Percentiles rank a stretch among this genome's conserved stretches.
These are phyloP conservation scores for Mycosarcoma mackinlayi DNA, from an alignment of 1,284 basidiomycete genomes.

Conservation along the genomic window DNA sequence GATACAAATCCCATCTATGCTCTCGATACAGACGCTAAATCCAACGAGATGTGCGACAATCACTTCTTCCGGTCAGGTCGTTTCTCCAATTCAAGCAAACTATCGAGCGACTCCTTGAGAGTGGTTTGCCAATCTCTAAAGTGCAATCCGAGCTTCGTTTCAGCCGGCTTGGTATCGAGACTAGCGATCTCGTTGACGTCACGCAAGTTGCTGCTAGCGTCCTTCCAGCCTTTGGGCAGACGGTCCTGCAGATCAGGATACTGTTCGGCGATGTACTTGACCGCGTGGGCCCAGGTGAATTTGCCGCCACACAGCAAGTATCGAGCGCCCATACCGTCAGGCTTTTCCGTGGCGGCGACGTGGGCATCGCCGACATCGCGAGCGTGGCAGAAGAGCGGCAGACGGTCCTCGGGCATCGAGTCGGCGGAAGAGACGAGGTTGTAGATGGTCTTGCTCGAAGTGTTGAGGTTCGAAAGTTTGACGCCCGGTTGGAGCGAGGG, in stretches of 20 bases:
- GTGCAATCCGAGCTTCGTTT: constrained; percentile 37
- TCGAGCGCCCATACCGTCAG: constrained; percentile 45
- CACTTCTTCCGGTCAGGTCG: constrained; percentile 39
- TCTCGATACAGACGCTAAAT: no score
- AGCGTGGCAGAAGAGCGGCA: constrained; percentile 67
- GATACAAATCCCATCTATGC: no score
- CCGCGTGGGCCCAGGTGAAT: constrained; percentile 57
- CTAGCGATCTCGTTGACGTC: constrained; percentile 30
- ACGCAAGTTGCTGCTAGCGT: constrained; percentile 18
- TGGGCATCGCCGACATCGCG: constrained; percentile 63
- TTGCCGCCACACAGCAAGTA: constrained; percentile 56
- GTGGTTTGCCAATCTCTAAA: constrained; percentile 59
- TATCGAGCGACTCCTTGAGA: constrained; percentile 55
- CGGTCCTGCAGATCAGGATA: constrained; percentile 47
- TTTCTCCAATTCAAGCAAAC: constrained; percentile 53
- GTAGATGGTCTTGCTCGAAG: constrained; percentile 58
- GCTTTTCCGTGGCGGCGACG: constrained; percentile 51
- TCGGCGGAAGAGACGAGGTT: constrained; percentile 50
- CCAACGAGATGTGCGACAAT: no score
- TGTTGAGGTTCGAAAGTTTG: constrained; percentile 55
- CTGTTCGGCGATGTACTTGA: constrained; percentile 44
- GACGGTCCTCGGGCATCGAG: constrained; percentile 61
- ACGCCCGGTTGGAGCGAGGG: constrained; percentile 52
- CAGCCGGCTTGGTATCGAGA: constrained; percentile 51
- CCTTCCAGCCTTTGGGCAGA: constrained; percentile 60